Conservation (phyloP, 495 filamentous ascomycete genomes). For the Amphirosellinia nigrospora region DNA sequence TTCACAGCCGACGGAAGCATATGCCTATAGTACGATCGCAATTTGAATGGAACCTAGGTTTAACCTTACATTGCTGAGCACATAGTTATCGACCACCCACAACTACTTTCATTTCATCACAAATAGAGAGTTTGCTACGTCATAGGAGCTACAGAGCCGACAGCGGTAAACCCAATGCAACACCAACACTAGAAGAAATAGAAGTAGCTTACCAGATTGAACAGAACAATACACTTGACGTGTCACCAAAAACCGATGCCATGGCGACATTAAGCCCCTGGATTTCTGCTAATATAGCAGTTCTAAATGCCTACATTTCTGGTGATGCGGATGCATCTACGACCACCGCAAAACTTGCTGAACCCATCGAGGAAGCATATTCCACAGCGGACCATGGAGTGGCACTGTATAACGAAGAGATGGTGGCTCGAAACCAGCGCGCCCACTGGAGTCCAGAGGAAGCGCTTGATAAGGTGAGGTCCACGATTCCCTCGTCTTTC, state of each 20-base stretch:
- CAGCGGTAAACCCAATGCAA: not conserved
- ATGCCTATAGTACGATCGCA: not conserved
- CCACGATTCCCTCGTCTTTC: not conserved
- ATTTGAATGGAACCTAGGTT: not conserved
- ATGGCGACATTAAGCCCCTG: not conserved
- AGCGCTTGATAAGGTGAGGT: constrained; percentile 7
- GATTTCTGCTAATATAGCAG: not conserved
- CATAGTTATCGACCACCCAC: no score
- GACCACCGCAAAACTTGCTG: constrained; percentile 5
- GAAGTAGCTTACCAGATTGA: not conserved
- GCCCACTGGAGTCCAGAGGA: constrained; percentile 2
- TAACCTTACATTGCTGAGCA: no score
- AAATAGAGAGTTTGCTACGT: not conserved
- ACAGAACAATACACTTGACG: not conserved
- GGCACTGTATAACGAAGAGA: not conserved
- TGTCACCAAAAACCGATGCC: not conserved
- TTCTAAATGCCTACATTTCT: not conserved
- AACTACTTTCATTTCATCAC: not conserved
- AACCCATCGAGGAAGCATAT: constrained; percentile 22
- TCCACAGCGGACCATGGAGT: constrained; percentile 21
- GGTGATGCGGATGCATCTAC: not conserved
- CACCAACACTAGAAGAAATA: not conserved
- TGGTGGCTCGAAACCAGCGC: constrained; percentile 17
- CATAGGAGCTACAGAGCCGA: not conserved
- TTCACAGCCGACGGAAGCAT: not conserved